These are phyloP conservation scores for Phytophthora pseudosyringae DNA, from an alignment of 352 stramenopile species.

Conservation along the genomic window DNA sequence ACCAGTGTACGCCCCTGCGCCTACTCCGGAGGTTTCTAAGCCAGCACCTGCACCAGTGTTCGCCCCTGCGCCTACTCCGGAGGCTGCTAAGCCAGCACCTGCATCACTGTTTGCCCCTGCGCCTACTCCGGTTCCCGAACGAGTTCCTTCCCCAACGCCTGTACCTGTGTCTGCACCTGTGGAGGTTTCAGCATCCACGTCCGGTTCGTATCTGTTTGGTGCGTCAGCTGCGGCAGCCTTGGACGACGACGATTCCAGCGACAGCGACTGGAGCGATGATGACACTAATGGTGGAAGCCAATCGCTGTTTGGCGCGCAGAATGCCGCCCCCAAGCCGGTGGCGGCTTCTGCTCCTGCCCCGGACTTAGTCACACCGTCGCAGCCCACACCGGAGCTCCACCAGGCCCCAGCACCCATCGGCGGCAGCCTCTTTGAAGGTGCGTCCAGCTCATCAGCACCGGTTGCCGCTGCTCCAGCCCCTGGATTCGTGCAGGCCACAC, in stretches of 20 bases:
- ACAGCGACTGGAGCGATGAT: constrained; percentile 77
- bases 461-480: constrained; percentile 25
- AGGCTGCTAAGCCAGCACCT: not conserved
- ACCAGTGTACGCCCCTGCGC: constrained; percentile 6
- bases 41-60: not conserved
- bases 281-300: constrained; percentile 40
- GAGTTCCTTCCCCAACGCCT: not conserved
- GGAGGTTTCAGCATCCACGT: not conserved
- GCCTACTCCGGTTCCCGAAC: constrained; percentile 25
- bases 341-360: constrained; percentile 21
- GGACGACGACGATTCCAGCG: constrained; percentile 61
- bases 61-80: too few relatives aligned
- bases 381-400: constrained; percentile 31
- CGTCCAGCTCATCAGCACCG: constrained; percentile 22
- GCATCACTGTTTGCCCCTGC: not conserved
- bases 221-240: constrained; percentile 22
- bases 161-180: constrained; percentile 10
- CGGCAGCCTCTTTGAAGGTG: constrained; percentile 39
- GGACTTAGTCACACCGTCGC: constrained; percentile 31
- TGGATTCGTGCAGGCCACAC: constrained; percentile 36
- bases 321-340: constrained; percentile 20
- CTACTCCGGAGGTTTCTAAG: constrained; percentile 2
- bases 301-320: constrained; percentile 48
- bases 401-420: constrained; percentile 21
- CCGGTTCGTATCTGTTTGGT: constrained; percentile 47